Conservation (phyloP, 1,139 yeast species). For the Pichia sp. region DNA sequence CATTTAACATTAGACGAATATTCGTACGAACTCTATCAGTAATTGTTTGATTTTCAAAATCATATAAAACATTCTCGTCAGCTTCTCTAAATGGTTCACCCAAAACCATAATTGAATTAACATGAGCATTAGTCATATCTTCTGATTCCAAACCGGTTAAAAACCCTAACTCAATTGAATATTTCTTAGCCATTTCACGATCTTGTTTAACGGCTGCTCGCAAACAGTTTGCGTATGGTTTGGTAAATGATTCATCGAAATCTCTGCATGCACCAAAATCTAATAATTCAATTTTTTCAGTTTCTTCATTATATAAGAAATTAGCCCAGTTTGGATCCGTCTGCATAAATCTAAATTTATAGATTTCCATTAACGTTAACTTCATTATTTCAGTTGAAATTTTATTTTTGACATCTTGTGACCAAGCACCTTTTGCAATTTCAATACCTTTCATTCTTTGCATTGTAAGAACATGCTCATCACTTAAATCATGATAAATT, state of each 20-base stretch:
- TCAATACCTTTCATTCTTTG: conserved; percentile 79
- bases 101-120: conserved; percentile 81
- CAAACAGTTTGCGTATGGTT: conserved; percentile 62
- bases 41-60: conserved; percentile 79
- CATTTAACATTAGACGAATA: conserved; percentile 82
- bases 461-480: conserved; percentile 85
- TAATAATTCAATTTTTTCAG: conserved; percentile 65
- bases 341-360: conserved; percentile 86
- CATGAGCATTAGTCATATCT: conserved; percentile 85
- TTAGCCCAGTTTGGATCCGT: conserved; percentile 99
- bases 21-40: conserved; percentile 87
- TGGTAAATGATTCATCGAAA: conserved; percentile 60
- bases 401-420: conserved; percentile 69
- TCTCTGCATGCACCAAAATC: conserved; percentile 96
- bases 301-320: conserved; percentile 65
- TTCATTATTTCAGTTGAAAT: conserved; percentile 85
- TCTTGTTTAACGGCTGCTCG: conserved; percentile 74
- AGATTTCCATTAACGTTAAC: conserved; percentile 78
- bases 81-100: conserved; percentile 86
- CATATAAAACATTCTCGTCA: conserved; percentile 47
- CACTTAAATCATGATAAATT: conserved; percentile 72
- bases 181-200: conserved; percentile 54
- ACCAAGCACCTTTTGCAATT: conserved; percentile 71
- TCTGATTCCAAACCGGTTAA: conserved; percentile 85
- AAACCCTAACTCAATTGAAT: conserved; percentile 74